These are phyloP conservation scores for Fusarium guadeloupense DNA, from an alignment of 2,329 filamentous ascomycete genomes.

Conservation along the genomic window DNA sequence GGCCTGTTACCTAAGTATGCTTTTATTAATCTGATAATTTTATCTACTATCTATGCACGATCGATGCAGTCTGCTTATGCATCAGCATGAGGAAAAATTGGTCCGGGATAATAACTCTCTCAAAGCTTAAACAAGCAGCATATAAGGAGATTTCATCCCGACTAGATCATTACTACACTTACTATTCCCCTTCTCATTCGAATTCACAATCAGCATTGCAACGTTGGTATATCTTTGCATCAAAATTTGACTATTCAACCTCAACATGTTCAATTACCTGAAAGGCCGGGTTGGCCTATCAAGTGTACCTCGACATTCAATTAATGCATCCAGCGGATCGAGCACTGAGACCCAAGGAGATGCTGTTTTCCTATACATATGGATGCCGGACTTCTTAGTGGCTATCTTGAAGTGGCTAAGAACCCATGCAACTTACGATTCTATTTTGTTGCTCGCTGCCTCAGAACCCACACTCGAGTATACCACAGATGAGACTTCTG, in stretches of 20 bases:
- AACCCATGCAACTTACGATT: not conserved
- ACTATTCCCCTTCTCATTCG: not conserved
- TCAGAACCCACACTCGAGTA: not conserved
- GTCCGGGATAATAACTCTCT: too few species aligned
- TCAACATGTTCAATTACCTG: not conserved
- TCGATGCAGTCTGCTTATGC: too few species aligned
- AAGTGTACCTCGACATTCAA: not conserved
- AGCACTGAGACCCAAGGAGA: not conserved
- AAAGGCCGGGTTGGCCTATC: not conserved
- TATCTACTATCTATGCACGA: too few species aligned
- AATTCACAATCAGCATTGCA: too few species aligned
- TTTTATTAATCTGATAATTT: too few species aligned
- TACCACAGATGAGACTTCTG: too few species aligned
- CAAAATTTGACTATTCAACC: not conserved
- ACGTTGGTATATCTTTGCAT: not conserved
- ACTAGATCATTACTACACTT: not conserved
- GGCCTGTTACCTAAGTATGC: too few species aligned
- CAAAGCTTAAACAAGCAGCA: too few species aligned
- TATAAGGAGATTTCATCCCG: not conserved
- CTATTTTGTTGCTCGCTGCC: not conserved
- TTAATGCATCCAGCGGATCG: not conserved
- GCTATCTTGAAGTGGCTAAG: not conserved
- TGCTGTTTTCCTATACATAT: not conserved
- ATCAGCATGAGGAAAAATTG: too few species aligned
- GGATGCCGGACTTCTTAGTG: not conserved